Evolutionary conservation across 139 green algal species (phyloP).

Genomic region (Parachlorella kessleri): DNA sequence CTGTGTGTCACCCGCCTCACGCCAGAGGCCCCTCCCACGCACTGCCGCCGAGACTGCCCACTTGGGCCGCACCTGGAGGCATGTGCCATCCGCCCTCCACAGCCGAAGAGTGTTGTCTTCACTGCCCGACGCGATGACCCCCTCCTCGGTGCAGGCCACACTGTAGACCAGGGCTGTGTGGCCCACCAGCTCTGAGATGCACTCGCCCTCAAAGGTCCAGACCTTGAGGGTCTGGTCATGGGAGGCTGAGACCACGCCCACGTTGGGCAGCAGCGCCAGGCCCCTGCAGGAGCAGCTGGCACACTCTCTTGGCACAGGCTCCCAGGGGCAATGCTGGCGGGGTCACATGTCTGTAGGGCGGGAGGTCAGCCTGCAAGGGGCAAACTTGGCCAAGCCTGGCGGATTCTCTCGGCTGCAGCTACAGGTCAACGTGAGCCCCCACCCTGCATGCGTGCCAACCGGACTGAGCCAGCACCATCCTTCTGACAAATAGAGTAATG

Average conservation of each 20-base stretch:
- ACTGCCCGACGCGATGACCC: constrained; percentile 69
- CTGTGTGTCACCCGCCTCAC: too few relatives aligned
- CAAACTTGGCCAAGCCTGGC: too few relatives aligned
- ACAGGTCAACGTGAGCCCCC: too few relatives aligned
- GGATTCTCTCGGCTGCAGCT: too few relatives aligned
- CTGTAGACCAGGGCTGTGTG: constrained; percentile 91
- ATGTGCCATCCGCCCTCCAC: constrained; percentile 73
- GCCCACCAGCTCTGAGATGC: constrained; percentile 71
- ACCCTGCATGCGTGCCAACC: too few relatives aligned
- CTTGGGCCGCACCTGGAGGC: constrained; percentile 64
- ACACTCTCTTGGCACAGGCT: not conserved
- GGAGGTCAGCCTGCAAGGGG: too few relatives aligned
- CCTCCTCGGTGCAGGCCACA: constrained; percentile 39
- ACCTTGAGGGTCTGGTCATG: constrained; percentile 83
- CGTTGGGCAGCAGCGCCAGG: constrained; percentile 68
- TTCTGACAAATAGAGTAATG: too few relatives aligned
- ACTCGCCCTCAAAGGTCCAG: constrained; percentile 62
- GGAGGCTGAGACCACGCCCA: constrained; percentile 91
- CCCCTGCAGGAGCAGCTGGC: constrained; percentile 46
- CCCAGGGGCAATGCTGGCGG: not conserved
- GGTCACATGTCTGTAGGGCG: too few relatives aligned
- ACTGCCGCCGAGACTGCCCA: too few relatives aligned
- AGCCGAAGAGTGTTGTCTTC: constrained; percentile 90
- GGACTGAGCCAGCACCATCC: too few relatives aligned
- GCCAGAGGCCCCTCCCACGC: too few relatives aligned